A percentile compares a stretch with the other conserved stretches of the same genome.
These are phyloP conservation scores for Triticum aestivum DNA, from an alignment of 176 grass and related monocot genomes.

Conservation along the genomic window DNA sequence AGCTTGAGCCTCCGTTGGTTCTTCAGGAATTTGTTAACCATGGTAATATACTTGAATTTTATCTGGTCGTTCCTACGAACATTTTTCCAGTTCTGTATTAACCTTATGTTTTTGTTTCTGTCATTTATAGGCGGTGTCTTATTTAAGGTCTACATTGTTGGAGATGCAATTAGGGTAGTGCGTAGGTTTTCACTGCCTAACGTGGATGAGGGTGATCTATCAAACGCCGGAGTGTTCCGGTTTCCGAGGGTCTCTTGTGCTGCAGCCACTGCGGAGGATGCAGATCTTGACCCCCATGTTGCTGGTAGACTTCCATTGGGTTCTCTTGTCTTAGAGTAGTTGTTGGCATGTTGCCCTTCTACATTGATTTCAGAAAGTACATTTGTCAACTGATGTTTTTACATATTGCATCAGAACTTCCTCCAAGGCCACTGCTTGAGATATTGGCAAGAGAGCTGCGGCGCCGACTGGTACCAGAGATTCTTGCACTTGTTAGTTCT, in stretches of 20 bases:
- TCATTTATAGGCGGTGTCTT: constrained; percentile 71
- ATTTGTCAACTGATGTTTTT: constrained; percentile 23
- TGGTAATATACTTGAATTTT: constrained; percentile 40
- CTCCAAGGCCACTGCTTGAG: constrained; percentile 82
- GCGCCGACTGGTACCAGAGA: constrained; percentile 56
- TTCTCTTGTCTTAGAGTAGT: not conserved
- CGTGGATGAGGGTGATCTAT: constrained; percentile 57
- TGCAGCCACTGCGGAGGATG: constrained; percentile 79
- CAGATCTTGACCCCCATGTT: constrained; percentile 78
- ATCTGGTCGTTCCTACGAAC: not conserved
- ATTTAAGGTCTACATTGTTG: constrained; percentile 98
- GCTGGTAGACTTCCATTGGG: constrained; percentile 57
- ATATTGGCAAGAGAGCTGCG: constrained; percentile 73
- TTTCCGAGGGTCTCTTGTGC: constrained; percentile 97
- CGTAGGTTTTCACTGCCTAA: constrained; percentile 93
- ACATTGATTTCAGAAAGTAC: not conserved
- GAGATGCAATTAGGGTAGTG: constrained; percentile 81
- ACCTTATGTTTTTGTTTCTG: constrained; percentile 15
- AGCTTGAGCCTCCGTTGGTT: constrained; percentile 83
- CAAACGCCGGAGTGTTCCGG: constrained; percentile 62
- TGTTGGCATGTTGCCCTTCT: not conserved
- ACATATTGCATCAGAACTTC: constrained; percentile 61
- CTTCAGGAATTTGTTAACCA: constrained; percentile 98
- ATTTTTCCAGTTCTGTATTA: not conserved
- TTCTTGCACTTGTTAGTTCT: not conserved